Percentiles rank a stretch among this genome's conserved stretches.
Conservation (phyloP, 192 early-diverging fungal genomes). For the Powellomyces hirtus region DNA sequence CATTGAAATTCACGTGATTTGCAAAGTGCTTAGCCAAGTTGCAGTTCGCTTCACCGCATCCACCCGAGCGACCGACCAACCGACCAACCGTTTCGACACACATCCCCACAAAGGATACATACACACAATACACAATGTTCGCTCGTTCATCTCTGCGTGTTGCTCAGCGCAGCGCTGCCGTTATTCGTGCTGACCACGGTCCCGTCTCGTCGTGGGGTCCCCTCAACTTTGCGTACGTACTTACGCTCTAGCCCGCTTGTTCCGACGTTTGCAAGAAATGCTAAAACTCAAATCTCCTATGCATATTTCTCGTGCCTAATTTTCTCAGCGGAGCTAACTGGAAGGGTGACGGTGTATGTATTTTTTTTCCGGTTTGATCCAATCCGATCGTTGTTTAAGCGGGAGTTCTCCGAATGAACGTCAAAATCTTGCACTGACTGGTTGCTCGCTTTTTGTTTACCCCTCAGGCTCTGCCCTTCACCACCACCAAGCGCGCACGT, state of each 20-base stretch:
- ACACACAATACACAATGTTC: too few species aligned
- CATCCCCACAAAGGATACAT: too few species aligned
- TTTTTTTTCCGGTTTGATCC: background rate
- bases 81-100: too few species aligned
- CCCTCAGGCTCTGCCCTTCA: constrained; percentile 33
- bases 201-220: background rate
- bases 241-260: background rate
- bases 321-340: constrained; percentile 15
- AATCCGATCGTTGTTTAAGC: background rate
- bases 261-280: background rate
- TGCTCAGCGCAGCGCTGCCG: background rate
- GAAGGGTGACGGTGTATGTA: constrained; percentile 22
- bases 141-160: background rate
- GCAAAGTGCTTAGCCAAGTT: too few species aligned
- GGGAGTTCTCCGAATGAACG: background rate
- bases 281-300: background rate
- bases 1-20: too few species aligned
- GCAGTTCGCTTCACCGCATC: too few species aligned
- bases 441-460: background rate
- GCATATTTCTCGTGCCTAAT: background rate
- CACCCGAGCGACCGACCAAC: too few species aligned
- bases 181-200: background rate
- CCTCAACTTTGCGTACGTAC: constrained; percentile 24
- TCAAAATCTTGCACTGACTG: constrained; percentile 1
- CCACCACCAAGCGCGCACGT: constrained; percentile 15